A percentile compares a stretch with the other conserved stretches of the same genome.
Evolutionary conservation across 805 yeast species (phyloP).

Genomic region (Hanseniaspora thailandica): DNA sequence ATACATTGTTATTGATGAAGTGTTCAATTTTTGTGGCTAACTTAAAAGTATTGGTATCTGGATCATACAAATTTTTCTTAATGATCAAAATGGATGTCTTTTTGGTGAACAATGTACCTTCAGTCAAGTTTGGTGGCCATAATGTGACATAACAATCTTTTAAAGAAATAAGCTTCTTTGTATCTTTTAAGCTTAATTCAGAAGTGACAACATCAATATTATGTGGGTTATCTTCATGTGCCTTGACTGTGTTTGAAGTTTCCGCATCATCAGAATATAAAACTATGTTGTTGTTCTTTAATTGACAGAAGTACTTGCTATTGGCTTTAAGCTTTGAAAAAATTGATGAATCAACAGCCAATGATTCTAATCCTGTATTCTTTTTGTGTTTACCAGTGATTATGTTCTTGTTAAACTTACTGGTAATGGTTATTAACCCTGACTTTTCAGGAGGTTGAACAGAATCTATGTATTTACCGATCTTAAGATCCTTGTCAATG

Average conservation of each 20-base stretch:
- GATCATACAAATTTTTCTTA: conserved; percentile 31
- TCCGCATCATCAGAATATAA: conserved; percentile 47
- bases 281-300: conserved; percentile 80
- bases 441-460: conserved; percentile 44
- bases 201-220: conserved; percentile 22
- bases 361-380: conserved; percentile 12
- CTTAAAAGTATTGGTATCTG: neutral
- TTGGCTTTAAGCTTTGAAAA: conserved; percentile 31
- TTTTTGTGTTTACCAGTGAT: conserved; percentile 14
- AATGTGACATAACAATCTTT: conserved; percentile 57
- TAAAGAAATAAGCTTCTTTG: conserved; percentile 65
- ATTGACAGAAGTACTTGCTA: conserved; percentile 54
- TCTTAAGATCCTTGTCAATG: conserved; percentile 36
- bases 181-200: conserved; percentile 15
- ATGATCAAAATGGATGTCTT: conserved; percentile 67
- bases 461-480: conserved; percentile 55
- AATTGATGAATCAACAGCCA: conserved; percentile 4
- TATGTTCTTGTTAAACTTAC: conserved; percentile 52
- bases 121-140: conserved; percentile 67
- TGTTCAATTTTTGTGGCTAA: conserved; percentile 1
- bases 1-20: conserved; percentile 18
- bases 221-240: conserved; percentile 31
- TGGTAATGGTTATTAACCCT: conserved; percentile 81
- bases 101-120: conserved; percentile 70
- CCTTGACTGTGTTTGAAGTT: neutral